These are phyloP conservation scores for Leccinum disarticulatum DNA, from an alignment of 768 basidiomycete species.

Conservation along the genomic window DNA sequence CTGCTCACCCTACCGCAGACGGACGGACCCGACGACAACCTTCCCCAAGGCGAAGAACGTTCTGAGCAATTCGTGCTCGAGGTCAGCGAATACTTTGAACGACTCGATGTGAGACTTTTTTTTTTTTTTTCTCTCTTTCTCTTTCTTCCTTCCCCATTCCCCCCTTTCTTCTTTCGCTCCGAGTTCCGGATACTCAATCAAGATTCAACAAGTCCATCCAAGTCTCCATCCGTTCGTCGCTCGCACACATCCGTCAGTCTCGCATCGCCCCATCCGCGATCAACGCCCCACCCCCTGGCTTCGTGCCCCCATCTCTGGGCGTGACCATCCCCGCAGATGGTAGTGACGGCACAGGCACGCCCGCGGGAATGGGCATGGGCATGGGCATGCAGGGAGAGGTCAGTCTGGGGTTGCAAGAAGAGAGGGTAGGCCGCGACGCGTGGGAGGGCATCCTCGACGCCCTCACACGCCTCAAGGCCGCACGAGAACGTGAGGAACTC, in stretches of 20 bases:
- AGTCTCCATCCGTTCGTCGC: constrained; percentile 68
- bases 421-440: constrained; percentile 71
- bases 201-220: constrained; percentile 68
- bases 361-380: too few relatives aligned
- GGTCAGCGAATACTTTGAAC: constrained; percentile 83
- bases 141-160: background rate
- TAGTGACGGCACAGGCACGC: constrained; percentile 12
- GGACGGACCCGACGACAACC: constrained; percentile 60
- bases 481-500: constrained; percentile 29
- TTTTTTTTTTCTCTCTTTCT: too few relatives aligned
- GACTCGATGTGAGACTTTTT: constrained; percentile 74
- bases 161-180: too few relatives aligned
- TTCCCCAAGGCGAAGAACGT: constrained; percentile 80
- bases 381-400: constrained; percentile 27
- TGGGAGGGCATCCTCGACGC: constrained; percentile 75
- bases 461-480: constrained; percentile 59
- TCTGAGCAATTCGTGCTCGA: constrained; percentile 85
- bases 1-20: constrained; percentile 83
- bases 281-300: constrained; percentile 69
- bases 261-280: constrained; percentile 89
- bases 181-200: background rate
- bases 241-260: constrained; percentile 79
- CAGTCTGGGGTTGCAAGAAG: constrained; percentile 73
- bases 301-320: constrained; percentile 76
- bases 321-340: constrained; percentile 61